Base-by-base conservation (phyloP, 1,139 yeast genomes). In the Yamadazyma dendronema region DNA sequence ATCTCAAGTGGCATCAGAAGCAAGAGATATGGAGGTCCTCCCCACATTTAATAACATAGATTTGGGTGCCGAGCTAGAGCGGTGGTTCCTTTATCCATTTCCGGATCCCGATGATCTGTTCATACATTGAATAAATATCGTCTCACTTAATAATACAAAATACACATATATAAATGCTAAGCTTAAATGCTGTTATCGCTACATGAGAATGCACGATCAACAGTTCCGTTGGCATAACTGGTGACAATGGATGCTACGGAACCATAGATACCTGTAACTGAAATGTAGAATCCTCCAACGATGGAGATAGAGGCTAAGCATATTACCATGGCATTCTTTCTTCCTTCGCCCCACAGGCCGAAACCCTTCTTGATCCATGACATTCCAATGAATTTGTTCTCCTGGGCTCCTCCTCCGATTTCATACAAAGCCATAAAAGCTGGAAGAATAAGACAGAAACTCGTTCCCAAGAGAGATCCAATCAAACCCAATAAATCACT, bases 61-160 rank as follows among this genome's bases (percentile, higher is more conserved):
- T 30, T 28, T 43, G 17, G 45, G 44, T 10, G 47, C 47, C 4
- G 47, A 43, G 23, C 30, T 43, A 16, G 47, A 43, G 25, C 24
- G 45, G 13, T 43, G 47, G 47, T 43, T 43, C 25, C 39, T 43
- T 17, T 37, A 39, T 28, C 47, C 47, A 12, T 33, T 43, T 25
- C 37, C 43, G 5, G 47, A 43, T 11, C 16, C 37, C 8, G 38
- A 35, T 21, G 44, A 39, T 10, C 31, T 16, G 31, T 15, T 29
- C 14, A 8, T 13, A 5, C 17, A 14, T 7, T 8, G 13, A 11
- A 27, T 6, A 14, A 4, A 11, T 24, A 24, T 24, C 13, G 5
- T 9, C 10, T 21, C 23, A 21, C 23, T 21, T 21, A 7, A 21
- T 7, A 21, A 7, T 7, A 7, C 7, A 7, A 21, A 21, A 7